These are phyloP conservation scores for Magnusiomyces clavatus DNA, from an alignment of 1,139 yeast species.

Conservation along the genomic window DNA sequence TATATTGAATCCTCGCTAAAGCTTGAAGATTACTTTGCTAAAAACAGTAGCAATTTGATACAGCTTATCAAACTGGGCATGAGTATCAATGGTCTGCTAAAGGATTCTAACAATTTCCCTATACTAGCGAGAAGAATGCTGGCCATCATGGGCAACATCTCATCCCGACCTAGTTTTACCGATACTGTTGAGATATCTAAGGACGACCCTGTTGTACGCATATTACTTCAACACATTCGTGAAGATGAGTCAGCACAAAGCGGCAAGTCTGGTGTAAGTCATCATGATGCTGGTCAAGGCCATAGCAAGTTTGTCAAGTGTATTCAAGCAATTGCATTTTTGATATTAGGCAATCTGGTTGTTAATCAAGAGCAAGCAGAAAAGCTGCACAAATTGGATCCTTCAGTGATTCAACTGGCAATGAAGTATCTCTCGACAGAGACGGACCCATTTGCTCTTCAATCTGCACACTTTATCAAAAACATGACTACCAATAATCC, in stretches of 20 bases:
- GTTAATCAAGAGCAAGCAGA: conserved; percentile 14
- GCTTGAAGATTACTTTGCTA: conserved; percentile 12
- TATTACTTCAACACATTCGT: conserved; percentile 3
- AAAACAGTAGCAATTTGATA: conserved; percentile 2
- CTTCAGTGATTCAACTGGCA: conserved; percentile 11
- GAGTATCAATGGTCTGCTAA: conserved; percentile 18
- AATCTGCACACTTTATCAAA: conserved; percentile 23
- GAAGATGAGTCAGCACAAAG: conserved; percentile 10
- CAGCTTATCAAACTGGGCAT: conserved; percentile 15
- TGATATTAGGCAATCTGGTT: conserved; percentile 21
- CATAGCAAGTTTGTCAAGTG: conserved; percentile 7
- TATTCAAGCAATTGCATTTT: conserved; percentile 4
- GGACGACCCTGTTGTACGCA: conserved; percentile 11
- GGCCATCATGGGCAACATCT: conserved; percentile 20
- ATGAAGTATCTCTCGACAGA: conserved; percentile 8
- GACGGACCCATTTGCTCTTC: conserved; percentile 20
- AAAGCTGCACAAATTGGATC: conserved; percentile 12
- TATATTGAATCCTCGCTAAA: conserved; percentile 10
- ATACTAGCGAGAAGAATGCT: conserved; percentile 13
- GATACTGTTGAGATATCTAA: conserved; percentile 10
- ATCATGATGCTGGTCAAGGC: conserved; percentile 14
- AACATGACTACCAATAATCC: conserved; percentile 16
- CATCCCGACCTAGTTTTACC: conserved; percentile 18
- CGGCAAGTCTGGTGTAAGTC: conserved; percentile 8
- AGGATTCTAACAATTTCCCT: conserved; percentile 8